phyloP scores from a whole-genome alignment of 352 stramenopile species.

The Pythium apleroticum region DNA sequence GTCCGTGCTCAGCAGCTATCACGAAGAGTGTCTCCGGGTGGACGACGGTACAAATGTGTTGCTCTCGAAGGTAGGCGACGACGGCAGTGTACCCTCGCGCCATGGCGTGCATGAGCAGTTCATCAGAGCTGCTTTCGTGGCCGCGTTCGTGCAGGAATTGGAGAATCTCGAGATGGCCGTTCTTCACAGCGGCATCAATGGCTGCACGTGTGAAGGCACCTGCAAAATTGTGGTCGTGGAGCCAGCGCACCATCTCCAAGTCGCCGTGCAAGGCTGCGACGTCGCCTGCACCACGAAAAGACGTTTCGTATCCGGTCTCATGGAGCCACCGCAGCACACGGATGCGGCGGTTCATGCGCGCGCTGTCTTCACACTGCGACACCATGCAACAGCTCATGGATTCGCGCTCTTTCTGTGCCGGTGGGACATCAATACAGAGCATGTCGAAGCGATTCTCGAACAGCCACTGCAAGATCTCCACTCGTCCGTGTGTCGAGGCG shows the following conservation, averaged over 20 bases:
- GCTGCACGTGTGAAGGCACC: conserved; percentile 3
- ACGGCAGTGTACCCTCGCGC: conserved; percentile 12
- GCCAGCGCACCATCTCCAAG: conserved; percentile 23
- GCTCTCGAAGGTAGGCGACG: conserved; percentile 12
- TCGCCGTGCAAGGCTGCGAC: conserved; percentile 5
- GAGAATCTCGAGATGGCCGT: conserved; percentile 10
- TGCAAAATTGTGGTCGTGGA: conserved; percentile 2
- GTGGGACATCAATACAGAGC: conserved; percentile 20
- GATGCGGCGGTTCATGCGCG: conserved; percentile 9
- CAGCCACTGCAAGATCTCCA: conserved; percentile 26
- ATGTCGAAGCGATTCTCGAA: conserved; percentile 16
- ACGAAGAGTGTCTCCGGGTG: conserved; percentile 12
- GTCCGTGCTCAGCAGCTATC: conserved; percentile 6
- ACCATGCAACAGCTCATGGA: conserved; percentile 19
- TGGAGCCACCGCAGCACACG: conserved; percentile 22
- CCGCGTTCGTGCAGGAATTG: conserved; percentile 6
- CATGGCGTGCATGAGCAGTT: conserved; percentile 12
- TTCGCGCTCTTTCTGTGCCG: background rate
- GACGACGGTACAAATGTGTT: conserved; percentile 1
- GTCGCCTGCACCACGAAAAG: conserved; percentile 13
- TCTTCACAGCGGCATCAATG: conserved; percentile 8
- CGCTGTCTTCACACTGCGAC: conserved; percentile 1
- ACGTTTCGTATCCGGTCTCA: conserved; percentile 7
- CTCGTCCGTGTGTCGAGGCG: conserved; percentile 9
- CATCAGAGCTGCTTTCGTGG: background rate